Conservation (phyloP, 2,329 filamentous ascomycete species). For the Acephala macrosclerotiorum region DNA sequence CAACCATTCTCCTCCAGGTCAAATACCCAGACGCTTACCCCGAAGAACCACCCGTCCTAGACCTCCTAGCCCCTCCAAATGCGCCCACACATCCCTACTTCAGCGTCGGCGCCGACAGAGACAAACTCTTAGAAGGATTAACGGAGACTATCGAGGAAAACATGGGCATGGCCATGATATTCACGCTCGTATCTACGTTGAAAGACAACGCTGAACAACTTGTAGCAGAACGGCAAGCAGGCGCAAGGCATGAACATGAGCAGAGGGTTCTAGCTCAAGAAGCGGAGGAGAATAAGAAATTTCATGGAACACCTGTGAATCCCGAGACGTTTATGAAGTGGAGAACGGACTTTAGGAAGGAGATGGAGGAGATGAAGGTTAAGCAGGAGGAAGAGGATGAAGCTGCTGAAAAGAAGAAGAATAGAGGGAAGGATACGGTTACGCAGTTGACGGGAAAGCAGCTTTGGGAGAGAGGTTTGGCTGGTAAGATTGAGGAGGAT, state of each 20-base stretch:
- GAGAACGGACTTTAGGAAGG: slow-evolving; percentile 78
- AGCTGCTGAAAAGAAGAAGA: slow-evolving; percentile 82
- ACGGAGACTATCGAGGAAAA: slow-evolving; percentile 86
- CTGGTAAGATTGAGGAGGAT: slow-evolving; percentile 70
- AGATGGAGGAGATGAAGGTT: slow-evolving; percentile 78
- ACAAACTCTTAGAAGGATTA: slow-evolving; percentile 73
- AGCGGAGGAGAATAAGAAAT: slow-evolving; percentile 94
- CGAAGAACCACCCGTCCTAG: slow-evolving; percentile 83
- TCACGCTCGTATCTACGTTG: slow-evolving; percentile 84
- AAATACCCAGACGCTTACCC: slow-evolving; percentile 92
- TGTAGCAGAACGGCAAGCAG: slow-evolving; percentile 75
- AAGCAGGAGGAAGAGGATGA: slow-evolving; percentile 77
- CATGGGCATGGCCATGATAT: slow-evolving; percentile 97
- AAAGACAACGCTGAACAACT: slow-evolving; percentile 93
- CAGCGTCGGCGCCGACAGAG: slow-evolving; percentile 81
- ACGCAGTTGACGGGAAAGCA: slow-evolving; percentile 76
- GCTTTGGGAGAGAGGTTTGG: slow-evolving; percentile 80
- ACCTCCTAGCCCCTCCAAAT: slow-evolving; percentile 78
- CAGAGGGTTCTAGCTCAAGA: slow-evolving; percentile 68
- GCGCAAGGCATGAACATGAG: slow-evolving; percentile 63
- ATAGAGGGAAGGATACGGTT: slow-evolving; percentile 76
- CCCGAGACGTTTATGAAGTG: slow-evolving; percentile 84
- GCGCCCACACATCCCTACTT: slow-evolving; percentile 74
- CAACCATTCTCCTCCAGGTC: slow-evolving; percentile 82
- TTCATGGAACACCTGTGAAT: slow-evolving; percentile 90